These are phyloP conservation scores for Ustilago shanxiensis DNA, from an alignment of 1,284 basidiomycete species.

Conservation along the genomic window DNA sequence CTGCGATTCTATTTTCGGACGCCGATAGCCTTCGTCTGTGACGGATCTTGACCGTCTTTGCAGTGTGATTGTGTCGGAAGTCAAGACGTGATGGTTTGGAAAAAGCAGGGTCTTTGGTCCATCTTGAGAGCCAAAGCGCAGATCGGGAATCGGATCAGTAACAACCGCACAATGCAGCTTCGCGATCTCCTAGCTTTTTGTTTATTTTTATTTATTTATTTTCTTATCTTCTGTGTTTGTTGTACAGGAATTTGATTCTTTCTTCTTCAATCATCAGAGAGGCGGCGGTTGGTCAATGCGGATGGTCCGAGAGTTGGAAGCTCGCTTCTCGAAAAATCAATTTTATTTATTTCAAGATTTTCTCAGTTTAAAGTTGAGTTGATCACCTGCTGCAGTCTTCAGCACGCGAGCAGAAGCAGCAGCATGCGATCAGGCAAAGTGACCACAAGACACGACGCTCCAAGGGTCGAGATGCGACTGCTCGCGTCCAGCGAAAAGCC, in stretches of 20 bases:
- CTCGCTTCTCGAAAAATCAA: too few species aligned
- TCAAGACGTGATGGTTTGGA: too few species aligned
- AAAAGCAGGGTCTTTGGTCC: neutral
- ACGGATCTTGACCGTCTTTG: too few species aligned
- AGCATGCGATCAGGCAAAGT: neutral
- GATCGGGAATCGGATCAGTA: neutral
- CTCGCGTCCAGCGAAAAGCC: neutral
- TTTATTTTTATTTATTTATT: neutral
- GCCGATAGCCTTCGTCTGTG: neutral
- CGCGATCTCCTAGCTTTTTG: neutral
- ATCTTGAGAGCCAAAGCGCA: neutral
- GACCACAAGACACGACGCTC: neutral
- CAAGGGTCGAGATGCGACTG: conserved; percentile 2
- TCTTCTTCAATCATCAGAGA: too few species aligned
- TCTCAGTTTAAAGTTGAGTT: neutral
- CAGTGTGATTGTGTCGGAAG: too few species aligned
- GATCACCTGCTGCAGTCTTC: too few species aligned
- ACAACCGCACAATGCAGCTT: neutral
- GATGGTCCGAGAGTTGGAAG: too few species aligned
- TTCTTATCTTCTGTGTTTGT: too few species aligned
- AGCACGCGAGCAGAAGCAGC: neutral
- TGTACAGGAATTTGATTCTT: too few species aligned
- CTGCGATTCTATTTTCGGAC: neutral
- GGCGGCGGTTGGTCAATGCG: too few species aligned
- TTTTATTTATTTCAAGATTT: neutral